A percentile compares a stretch with the other conserved stretches of the same genome.
phyloP scores from a whole-genome alignment of 208 protist genomes.

The Wallacemonas sp. region DNA sequence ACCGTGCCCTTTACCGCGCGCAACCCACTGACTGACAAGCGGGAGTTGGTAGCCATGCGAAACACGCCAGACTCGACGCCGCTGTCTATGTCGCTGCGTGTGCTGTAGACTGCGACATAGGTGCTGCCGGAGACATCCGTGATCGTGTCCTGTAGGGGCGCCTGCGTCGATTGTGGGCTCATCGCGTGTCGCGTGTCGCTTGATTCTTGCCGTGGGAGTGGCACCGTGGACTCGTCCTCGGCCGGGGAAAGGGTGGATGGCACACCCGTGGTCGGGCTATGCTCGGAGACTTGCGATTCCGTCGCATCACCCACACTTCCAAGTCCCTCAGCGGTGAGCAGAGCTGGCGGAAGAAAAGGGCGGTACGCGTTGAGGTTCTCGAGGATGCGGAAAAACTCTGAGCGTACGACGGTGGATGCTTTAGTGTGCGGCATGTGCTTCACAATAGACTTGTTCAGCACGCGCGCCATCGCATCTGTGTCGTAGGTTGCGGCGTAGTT shows the following conservation, averaged over 20 bases:
- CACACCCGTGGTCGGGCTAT: no score
- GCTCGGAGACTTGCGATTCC: not conserved
- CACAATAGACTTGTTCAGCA: slow-evolving; percentile 25
- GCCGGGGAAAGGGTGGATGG: no score
- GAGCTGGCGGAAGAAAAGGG: slow-evolving; percentile 55
- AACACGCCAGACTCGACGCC: not conserved
- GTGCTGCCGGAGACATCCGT: not conserved
- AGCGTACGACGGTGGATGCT: slow-evolving; percentile 23
- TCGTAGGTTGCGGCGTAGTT: slow-evolving; percentile 58
- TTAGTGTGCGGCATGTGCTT: slow-evolving; percentile 15
- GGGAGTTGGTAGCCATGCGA: not conserved
- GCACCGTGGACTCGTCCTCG: not conserved
- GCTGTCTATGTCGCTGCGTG: not conserved
- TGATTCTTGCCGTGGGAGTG: not conserved
- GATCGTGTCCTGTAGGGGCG: not conserved
- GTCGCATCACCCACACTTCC: not conserved
- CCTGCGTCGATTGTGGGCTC: slow-evolving; percentile 8
- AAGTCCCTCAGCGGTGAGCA: slow-evolving; percentile 30
- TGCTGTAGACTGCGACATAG: not conserved
- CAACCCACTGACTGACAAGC: slow-evolving; percentile 5
- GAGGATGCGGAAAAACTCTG: slow-evolving; percentile 56
- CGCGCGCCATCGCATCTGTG: slow-evolving; percentile 43
- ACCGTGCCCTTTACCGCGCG: slow-evolving; percentile 49
- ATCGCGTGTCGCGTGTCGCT: not conserved
- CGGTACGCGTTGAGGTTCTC: slow-evolving; percentile 54